Evolutionary conservation across 2,329 filamentous ascomycete species (phyloP).

Genomic region (Diaporthe citri): DNA sequence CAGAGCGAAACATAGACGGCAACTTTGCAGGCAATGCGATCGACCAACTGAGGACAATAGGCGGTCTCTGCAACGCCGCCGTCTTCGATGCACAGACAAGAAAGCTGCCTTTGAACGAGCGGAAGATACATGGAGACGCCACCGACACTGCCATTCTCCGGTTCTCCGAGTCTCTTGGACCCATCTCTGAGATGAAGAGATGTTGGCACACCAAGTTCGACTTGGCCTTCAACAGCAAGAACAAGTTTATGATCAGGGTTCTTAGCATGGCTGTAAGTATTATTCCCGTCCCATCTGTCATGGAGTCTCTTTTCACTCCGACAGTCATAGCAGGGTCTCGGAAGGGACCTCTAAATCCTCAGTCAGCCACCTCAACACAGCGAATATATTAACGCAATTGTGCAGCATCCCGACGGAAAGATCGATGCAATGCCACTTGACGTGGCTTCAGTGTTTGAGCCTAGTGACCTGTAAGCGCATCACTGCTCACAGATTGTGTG

Average conservation of each 20-base stretch:
- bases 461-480: slow-evolving; percentile 52
- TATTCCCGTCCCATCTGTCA: not conserved
- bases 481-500: not conserved
- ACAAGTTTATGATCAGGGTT: slow-evolving; percentile 83
- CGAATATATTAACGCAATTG: not conserved
- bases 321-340: not conserved
- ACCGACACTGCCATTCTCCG: slow-evolving; percentile 82
- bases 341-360: too few relatives aligned
- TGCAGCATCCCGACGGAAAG: slow-evolving; percentile 51
- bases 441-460: slow-evolving; percentile 52
- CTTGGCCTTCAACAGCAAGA: slow-evolving; percentile 84
- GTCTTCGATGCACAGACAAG: slow-evolving; percentile 78
- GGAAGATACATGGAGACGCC: slow-evolving; percentile 79
- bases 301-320: too few relatives aligned
- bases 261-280: slow-evolving; percentile 56
- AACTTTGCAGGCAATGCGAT: slow-evolving; percentile 57
- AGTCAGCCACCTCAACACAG: not conserved
- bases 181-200: slow-evolving; percentile 70
- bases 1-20: slow-evolving; percentile 44
- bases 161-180: slow-evolving; percentile 75
- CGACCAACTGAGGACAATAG: slow-evolving; percentile 70
- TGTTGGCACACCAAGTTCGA: slow-evolving; percentile 77
- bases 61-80: slow-evolving; percentile 79
- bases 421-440: slow-evolving; percentile 52
- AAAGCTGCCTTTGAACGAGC: slow-evolving; percentile 68